Evolutionary conservation across 202 grass and related monocot genomes (phyloP).

Genomic region (Carex sylvatica): DNA sequence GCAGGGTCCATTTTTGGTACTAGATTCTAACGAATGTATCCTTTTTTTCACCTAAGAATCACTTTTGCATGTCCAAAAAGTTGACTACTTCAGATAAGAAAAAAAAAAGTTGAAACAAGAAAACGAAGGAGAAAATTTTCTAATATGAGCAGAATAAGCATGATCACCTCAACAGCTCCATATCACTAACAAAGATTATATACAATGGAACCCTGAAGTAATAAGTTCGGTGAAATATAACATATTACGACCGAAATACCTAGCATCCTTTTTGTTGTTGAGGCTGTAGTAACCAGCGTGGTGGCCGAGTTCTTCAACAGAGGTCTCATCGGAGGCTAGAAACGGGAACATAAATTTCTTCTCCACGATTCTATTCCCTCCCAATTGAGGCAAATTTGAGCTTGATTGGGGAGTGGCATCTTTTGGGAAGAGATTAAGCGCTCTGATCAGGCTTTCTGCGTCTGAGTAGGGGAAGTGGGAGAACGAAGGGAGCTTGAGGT

Average conservation of each 20-base stretch:
- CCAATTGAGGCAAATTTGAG: background rate
- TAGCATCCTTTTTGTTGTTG: slow-evolving; percentile 64
- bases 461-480: slow-evolving; percentile 33
- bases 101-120: background rate
- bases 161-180: background rate
- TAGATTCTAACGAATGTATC: background rate
- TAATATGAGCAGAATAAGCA: background rate
- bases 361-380: slow-evolving; percentile 47
- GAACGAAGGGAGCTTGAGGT: background rate
- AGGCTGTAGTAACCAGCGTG: slow-evolving; percentile 89
- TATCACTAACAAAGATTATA: background rate
- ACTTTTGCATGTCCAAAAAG: background rate
- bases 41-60: background rate
- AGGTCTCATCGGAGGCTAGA: slow-evolving; percentile 28
- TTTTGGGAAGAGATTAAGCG: slow-evolving; percentile 75
- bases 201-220: background rate
- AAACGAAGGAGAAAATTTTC: background rate
- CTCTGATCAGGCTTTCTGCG: slow-evolving; percentile 73
- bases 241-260: slow-evolving; percentile 27
- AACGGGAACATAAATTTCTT: slow-evolving; percentile 52
- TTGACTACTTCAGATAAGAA: background rate
- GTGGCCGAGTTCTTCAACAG: slow-evolving; percentile 66
- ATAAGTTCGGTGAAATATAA: background rate
- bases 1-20: background rate
- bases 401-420: slow-evolving; percentile 34